Base-by-base conservation (phyloP, 352 stramenopile genomes). In the Lagenidium sp. region DNA sequence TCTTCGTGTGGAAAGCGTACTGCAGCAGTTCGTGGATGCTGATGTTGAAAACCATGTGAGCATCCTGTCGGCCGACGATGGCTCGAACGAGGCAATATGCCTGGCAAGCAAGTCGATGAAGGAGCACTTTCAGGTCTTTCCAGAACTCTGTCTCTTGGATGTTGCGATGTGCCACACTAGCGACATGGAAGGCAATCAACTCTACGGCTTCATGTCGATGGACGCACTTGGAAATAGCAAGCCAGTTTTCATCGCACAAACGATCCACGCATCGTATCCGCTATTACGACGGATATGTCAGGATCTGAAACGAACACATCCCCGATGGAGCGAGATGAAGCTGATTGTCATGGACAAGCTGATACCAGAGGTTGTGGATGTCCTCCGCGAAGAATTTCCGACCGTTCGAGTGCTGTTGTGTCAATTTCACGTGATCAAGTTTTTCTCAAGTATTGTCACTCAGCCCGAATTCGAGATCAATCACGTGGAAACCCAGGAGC, bases 31-130 rank as follows among this genome's bases (percentile, higher is more conserved):
- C 34, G 74, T 86, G n/a, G 64, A 82, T 30, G 62, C 61, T 1
- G 51, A 84, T 37, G 66, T 86, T 7, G 70, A 86, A 42, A 86
- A 86, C 55, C 74, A 86, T 53, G 74, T 75, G 43, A 86, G 74
- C 25, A 81, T 86, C 28, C 45, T 86, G 25, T 76, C 74, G 4
- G 74, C 60, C 3, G 74, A 82, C 44, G 74, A 86, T 39, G 74
- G 74, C 21, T 86, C 65, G 21, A 80, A 84, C 47, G 74, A 86
- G 40, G 68, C 70, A 6, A 82, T 84, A 50, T 86, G 74, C 44
- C 40, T 86, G 18, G 64, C 74, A n/a, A 84, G 60, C 47, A 78
- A 82, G 44, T 56, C 45, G 35, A 86, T 86, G 74, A 82, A 82
- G 30, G 70, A 84, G 48, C 70, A 84, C 44, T 82, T 79, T 19